Evolutionary conservation across 148 eudicot genomes (phyloP), one percentile per base, ranked within the genome.

Genomic region (Heliosperma pusillum): DNA sequence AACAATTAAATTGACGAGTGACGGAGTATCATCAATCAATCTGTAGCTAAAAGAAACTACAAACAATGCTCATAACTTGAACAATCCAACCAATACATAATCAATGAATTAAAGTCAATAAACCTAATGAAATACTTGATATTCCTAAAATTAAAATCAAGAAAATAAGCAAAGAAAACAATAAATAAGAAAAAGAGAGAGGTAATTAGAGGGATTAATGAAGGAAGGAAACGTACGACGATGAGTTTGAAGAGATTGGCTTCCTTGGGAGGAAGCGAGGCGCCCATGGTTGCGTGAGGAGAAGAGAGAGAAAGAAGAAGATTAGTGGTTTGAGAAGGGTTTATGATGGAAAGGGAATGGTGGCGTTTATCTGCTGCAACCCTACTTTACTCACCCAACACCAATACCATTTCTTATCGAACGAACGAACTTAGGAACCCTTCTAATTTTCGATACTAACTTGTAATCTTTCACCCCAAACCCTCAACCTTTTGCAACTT

Each of bases 231-330:
- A 71, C 97, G 71, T 88, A 93, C 98, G 74, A 93, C 98, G 83
- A 93, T 91, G 89, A 89, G 94, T 70, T 93, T 93, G 88, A 91
- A 93, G 86, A 91, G 92, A 82, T 91, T 91, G 72, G 97, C 92
- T 80, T 93, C 98, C 84, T 91, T 93, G 0, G 97, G 77, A 76
- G 98, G 98, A 73, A 93, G 97, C 71, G 98, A 80, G 66, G 89
- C 88, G 30, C 94, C 98, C 98, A 93, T 93, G 64, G 26, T 83
- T 33, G 79, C 44, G 66, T 50, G 36, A 57, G 78, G 79, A 1
- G 63, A 79, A 40, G 71, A 29, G 77, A 62, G 81, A 76, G 30
- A 50, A 52, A 69, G 44, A 21, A 45, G 47, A 33, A 9, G 40
- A 40, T 16, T 40, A 42, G 70, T 10, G 56, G 69, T 63, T 61